These are phyloP conservation scores for Mediolabrus comicus DNA, from an alignment of 108 stramenopile species.

Conservation along the genomic window DNA sequence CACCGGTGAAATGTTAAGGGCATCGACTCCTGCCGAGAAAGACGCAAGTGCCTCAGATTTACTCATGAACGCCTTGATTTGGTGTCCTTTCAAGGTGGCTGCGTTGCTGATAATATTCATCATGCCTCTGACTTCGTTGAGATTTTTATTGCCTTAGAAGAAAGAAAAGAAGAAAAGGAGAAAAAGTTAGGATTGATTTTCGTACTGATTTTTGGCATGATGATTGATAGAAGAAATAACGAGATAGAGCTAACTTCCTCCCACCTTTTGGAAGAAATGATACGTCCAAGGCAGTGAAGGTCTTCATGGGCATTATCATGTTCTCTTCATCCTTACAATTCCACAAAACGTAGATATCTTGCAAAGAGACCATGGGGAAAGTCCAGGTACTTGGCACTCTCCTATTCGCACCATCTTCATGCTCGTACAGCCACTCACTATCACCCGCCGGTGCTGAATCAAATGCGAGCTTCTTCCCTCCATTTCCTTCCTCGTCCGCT, in stretches of 20 bases:
- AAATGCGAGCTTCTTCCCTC: not conserved
- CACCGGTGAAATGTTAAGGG: not conserved
- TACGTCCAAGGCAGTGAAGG: not conserved
- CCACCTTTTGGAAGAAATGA: not conserved
- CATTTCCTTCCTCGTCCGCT: not conserved
- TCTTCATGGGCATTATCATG: not conserved
- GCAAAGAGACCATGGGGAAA: conserved; percentile 5
- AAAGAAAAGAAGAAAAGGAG: too few relatives aligned
- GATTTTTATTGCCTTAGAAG: not conserved
- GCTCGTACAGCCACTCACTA: conserved; percentile 7
- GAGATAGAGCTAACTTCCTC: too few relatives aligned
- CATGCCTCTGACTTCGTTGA: not conserved
- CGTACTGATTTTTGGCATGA: too few relatives aligned
- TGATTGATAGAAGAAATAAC: too few relatives aligned
- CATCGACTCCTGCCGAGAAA: not conserved
- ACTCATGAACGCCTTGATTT: not conserved
- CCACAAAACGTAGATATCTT: conserved; percentile 12
- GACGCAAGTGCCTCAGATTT: not conserved
- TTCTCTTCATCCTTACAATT: not conserved
- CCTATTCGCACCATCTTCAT: conserved; percentile 1
- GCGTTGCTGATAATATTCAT: not conserved
- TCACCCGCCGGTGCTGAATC: not conserved
- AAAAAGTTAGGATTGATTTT: too few relatives aligned
- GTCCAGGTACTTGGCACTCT: conserved; percentile 13
- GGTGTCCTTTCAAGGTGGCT: not conserved